phyloP scores from a whole-genome alignment of 1,284 basidiomycete genomes.

The Neonothopanus nambi region DNA sequence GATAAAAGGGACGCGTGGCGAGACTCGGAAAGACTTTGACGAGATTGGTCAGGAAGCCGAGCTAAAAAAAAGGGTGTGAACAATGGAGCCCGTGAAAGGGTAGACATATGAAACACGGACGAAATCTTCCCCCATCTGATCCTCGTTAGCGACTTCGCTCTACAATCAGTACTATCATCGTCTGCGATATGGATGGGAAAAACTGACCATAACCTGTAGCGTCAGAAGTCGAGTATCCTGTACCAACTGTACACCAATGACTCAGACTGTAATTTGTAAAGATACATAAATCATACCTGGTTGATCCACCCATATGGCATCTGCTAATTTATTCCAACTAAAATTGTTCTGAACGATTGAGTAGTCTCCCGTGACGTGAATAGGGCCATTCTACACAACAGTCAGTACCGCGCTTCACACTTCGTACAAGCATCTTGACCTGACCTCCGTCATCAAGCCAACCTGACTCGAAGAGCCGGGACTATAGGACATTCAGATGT shows the following conservation, averaged over 20 bases:
- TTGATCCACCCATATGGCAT: constrained; percentile 17
- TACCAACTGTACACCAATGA: constrained; percentile 6
- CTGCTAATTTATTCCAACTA: constrained; percentile 13
- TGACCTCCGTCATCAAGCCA: constrained; percentile 2
- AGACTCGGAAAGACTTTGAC: constrained; percentile 68
- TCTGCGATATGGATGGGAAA: neutral
- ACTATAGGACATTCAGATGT: neutral
- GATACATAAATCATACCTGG: constrained; percentile 1
- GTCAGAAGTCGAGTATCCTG: constrained; percentile 15
- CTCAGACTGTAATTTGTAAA: neutral
- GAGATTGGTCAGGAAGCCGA: constrained; percentile 63
- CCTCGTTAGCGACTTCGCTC: constrained; percentile 55
- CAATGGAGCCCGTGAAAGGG: neutral
- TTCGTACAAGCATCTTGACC: too few relatives aligned
- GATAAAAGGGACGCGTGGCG: constrained; percentile 55
- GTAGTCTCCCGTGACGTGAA: constrained; percentile 8
- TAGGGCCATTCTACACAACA: constrained; percentile 2
- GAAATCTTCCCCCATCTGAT: constrained; percentile 69
- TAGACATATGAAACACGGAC: constrained; percentile 37
- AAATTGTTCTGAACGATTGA: constrained; percentile 14
- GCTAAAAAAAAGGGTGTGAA: constrained; percentile 35
- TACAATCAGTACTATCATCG: neutral
- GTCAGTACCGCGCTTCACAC: neutral
- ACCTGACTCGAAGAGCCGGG: constrained; percentile 1
- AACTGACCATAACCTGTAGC: constrained; percentile 53